Evolutionary conservation across 768 basidiomycete species (phyloP), one percentile per base, ranked within the genome.

Genomic region (Mycena kentingensis): DNA sequence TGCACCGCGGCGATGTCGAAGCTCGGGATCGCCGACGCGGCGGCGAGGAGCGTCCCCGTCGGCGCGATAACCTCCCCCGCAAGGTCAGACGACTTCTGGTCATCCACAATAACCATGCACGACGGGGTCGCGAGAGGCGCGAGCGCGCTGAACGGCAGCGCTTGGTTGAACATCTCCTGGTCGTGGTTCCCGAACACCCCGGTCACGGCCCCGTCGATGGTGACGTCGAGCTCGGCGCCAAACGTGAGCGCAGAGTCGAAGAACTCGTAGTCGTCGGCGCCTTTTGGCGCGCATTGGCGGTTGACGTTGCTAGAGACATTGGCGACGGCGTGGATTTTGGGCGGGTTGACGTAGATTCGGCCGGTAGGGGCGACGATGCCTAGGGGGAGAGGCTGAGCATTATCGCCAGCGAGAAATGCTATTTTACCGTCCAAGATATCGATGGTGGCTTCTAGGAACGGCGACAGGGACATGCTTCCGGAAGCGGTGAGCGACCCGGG

Each of bases 71-170:
- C 19, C 13, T 34, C 37, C 3, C 44, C 44, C 11, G 49, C 49
- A 15, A 55, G 21, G 21, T 22, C 16, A 0, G 34, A 32, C 0
- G 39, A 25, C 19, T 24, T 4, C 10, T 36, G 15, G 38, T 55
- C 54, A 15, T 50, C 38, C 24, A 22, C 49, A 8, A 55, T 13
- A 18, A 55, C 31, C 49, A 55, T 51, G 37, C 54, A 55, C 26
- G 19, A 21, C 5, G 54, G 54, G 2, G 25, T 32, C 2, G 16
- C 49, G 24, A 55, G 13, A 4, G 54, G 38, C 2, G 54, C 49
- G 13, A 49, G 29, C 21, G 12, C 22, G 18, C 55, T 46, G 24
- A 57, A 39, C 25, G 46, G 29, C 19, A 52, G 12, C 3, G 25
- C 41, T 4, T 48, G 24, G 10, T 45, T 24, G 15, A 49, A 32